A percentile compares a stretch with the other conserved stretches of the same genome.
phyloP scores from a whole-genome alignment of 2,329 filamentous ascomycete genomes.

The Cercospora beticola region DNA sequence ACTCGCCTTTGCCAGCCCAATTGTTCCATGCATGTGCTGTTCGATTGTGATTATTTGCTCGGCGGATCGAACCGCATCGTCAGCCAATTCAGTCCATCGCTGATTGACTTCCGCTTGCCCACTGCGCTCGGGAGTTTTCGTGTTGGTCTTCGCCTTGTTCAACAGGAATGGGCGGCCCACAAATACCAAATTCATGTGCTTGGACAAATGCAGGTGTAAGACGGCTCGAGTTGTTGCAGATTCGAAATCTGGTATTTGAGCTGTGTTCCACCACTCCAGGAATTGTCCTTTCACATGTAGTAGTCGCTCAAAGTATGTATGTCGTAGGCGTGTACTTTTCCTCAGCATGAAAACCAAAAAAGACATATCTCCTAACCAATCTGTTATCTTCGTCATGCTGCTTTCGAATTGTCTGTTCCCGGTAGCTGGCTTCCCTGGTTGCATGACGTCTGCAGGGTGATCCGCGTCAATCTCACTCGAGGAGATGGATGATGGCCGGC shows the following conservation, averaged over 20 bases:
- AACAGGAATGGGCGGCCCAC: slow-evolving; percentile 25
- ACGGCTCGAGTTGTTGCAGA: slow-evolving; percentile 12
- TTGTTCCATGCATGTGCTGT: slow-evolving; percentile 27
- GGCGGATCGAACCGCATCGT: slow-evolving; percentile 35
- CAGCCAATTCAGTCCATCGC: slow-evolving; percentile 25
- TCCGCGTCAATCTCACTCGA: slow-evolving; percentile 56
- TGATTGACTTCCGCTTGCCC: slow-evolving; percentile 3
- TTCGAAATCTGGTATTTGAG: slow-evolving; percentile 5
- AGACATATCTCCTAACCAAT: slow-evolving; percentile 21
- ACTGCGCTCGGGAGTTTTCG: not conserved
- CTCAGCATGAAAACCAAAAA: slow-evolving; percentile 20
- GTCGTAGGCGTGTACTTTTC: slow-evolving; percentile 17
- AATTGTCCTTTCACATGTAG: slow-evolving; percentile 18
- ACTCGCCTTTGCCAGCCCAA: slow-evolving; percentile 37
- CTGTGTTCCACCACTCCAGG: slow-evolving; percentile 16
- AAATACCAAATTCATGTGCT: slow-evolving; percentile 21
- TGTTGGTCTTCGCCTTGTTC: slow-evolving; percentile 5
- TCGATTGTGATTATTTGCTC: slow-evolving; percentile 33
- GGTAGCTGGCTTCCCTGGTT: not conserved
- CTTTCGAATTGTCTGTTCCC: slow-evolving; percentile 17
- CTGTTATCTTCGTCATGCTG: slow-evolving; percentile 18
- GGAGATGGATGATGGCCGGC: slow-evolving; percentile 55
- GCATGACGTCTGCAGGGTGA: slow-evolving; percentile 42
- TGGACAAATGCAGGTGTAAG: slow-evolving; percentile 17
- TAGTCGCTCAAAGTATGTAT: slow-evolving; percentile 20